Conservation (phyloP, 495 filamentous ascomycete genomes). For the Penicillium bialowiezense region DNA sequence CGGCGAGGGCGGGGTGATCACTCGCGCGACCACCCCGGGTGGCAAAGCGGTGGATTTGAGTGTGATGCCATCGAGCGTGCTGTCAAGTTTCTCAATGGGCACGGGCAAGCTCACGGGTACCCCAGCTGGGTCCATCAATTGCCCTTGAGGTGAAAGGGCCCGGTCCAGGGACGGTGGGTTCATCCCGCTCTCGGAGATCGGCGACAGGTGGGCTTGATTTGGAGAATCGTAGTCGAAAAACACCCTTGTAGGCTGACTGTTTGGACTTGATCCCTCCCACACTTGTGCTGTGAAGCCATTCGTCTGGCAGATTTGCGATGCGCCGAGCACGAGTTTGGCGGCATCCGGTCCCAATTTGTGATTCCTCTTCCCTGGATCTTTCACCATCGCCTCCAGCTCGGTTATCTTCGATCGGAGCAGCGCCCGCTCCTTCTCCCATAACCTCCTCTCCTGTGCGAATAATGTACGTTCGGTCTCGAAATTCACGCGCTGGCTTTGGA, state of each 20-base stretch:
- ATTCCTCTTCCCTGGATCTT: slow-evolving; percentile 13
- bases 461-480: slow-evolving; percentile 39
- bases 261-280: slow-evolving; percentile 44
- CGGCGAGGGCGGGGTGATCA: slow-evolving; percentile 46
- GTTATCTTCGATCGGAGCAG: slow-evolving; percentile 36
- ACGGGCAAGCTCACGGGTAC: slow-evolving; percentile 30
- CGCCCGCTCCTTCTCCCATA: slow-evolving; percentile 43
- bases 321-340: slow-evolving; percentile 6
- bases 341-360: not conserved
- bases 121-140: slow-evolving; percentile 18
- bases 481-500: slow-evolving; percentile 38
- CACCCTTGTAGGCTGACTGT: slow-evolving; percentile 41
- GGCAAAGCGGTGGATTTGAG: slow-evolving; percentile 47
- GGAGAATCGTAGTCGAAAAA: slow-evolving; percentile 34
- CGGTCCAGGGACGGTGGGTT: slow-evolving; percentile 38
- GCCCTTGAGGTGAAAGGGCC: slow-evolving; percentile 40
- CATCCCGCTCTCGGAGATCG: slow-evolving; percentile 18
- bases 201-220: slow-evolving; percentile 20
- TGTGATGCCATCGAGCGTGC: slow-evolving; percentile 46
- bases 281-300: slow-evolving; percentile 28
- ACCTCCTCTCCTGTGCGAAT: slow-evolving; percentile 37
- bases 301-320: slow-evolving; percentile 8
- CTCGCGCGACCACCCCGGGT: slow-evolving; percentile 40
- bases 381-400: slow-evolving; percentile 36
- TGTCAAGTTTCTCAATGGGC: slow-evolving; percentile 48